Conservation (phyloP, 495 filamentous ascomycete species). For the Lepidopterella palustris region DNA sequence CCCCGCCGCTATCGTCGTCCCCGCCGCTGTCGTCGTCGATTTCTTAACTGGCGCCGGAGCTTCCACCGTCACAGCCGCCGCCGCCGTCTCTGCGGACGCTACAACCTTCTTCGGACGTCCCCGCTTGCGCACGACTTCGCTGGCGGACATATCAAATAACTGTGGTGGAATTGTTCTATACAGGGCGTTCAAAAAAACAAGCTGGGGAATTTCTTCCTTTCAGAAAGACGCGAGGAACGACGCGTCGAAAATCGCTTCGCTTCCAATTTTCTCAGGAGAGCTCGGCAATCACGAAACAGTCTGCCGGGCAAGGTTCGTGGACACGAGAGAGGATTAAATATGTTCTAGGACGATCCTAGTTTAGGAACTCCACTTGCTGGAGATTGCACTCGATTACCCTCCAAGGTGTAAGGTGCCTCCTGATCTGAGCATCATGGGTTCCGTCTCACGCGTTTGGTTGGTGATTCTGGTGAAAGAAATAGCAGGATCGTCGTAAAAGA, state of each 20-base stretch:
- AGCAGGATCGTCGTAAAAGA: too few relatives aligned
- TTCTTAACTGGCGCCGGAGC: neutral
- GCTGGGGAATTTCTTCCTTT: neutral
- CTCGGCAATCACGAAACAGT: too few relatives aligned
- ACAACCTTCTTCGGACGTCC: conserved; percentile 22
- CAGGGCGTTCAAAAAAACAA: neutral
- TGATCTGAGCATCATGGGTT: too few relatives aligned
- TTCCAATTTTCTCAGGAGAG: too few relatives aligned
- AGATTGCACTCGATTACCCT: too few relatives aligned
- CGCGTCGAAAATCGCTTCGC: neutral
- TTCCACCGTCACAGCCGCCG: neutral
- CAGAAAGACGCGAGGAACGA: neutral
- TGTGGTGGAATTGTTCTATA: neutral
- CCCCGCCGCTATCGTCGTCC: neutral
- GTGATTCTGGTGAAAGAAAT: too few relatives aligned
- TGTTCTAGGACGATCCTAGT: too few relatives aligned
- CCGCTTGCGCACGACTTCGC: conserved; percentile 13
- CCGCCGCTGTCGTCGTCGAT: neutral
- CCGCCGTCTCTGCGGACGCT: neutral
- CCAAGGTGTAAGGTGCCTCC: too few relatives aligned
- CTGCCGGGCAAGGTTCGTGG: too few relatives aligned
- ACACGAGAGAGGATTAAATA: too few relatives aligned
- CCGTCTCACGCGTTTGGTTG: too few relatives aligned
- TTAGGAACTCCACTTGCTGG: too few relatives aligned
- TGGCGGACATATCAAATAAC: conserved; percentile 11